These are phyloP conservation scores for Musa acuminata DNA, from an alignment of 176 grass and related monocot genomes.

Conservation along the genomic window DNA sequence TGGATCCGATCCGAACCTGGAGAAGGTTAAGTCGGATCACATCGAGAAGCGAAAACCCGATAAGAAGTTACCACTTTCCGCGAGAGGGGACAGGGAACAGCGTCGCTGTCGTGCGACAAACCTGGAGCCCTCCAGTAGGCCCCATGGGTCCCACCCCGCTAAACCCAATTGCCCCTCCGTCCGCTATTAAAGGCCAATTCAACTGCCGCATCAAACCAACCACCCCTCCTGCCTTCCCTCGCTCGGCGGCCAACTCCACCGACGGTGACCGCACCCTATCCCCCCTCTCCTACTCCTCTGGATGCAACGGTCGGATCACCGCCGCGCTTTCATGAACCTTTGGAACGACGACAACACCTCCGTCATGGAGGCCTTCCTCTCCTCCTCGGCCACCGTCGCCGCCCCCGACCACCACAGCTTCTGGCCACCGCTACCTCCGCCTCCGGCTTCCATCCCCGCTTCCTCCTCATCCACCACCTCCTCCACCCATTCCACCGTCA, in stretches of 20 bases:
- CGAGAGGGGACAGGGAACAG: no score
- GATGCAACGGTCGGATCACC: neutral
- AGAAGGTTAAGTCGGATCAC: no score
- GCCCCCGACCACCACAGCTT: constrained; percentile 36
- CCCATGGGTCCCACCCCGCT: no score
- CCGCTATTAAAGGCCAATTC: neutral
- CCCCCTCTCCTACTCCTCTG: neutral
- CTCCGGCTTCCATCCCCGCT: neutral
- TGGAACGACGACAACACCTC: constrained; percentile 81
- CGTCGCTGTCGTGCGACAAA: no score
- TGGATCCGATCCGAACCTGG: no score
- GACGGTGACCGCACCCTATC: neutral
- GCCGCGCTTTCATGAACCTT: constrained; percentile 38
- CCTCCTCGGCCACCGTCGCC: neutral
- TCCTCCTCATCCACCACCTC: neutral
- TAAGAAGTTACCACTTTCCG: no score
- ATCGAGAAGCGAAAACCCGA: no score
- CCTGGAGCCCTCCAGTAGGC: no score
- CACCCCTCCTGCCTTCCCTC: neutral
- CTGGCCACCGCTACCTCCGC: constrained; percentile 17
- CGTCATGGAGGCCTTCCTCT: constrained; percentile 94
- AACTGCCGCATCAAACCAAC: neutral
- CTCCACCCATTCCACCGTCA: constrained; percentile 1
- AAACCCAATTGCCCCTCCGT: neutral
- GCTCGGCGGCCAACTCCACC: neutral